Evolutionary conservation across 2,329 filamentous ascomycete genomes (phyloP).

Genomic region (Alternaria brassicae): DNA sequence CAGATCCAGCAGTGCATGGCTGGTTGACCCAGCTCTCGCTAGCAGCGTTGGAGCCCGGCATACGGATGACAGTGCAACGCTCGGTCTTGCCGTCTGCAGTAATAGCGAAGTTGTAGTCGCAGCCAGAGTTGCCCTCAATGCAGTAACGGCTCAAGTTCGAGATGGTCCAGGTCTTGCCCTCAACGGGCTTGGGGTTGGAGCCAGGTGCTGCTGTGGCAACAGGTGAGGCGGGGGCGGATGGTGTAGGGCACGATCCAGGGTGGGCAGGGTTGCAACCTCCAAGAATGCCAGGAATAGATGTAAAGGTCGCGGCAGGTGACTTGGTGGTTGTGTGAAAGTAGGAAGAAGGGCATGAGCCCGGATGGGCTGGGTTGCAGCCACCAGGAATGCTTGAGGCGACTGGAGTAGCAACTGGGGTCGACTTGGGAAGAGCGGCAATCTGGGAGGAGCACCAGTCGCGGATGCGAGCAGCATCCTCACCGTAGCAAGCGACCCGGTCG

Average conservation of each 20-base stretch:
- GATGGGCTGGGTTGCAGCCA: constrained; percentile 12
- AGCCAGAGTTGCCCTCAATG: constrained; percentile 20
- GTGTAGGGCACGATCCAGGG: constrained; percentile 1
- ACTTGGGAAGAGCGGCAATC: constrained; percentile 12
- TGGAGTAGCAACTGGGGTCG: constrained; percentile 7
- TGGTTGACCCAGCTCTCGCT: constrained; percentile 22
- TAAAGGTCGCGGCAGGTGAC: neutral
- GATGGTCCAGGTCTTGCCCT: constrained; percentile 24
- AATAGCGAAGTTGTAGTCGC: constrained; percentile 28
- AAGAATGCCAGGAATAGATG: constrained; percentile 1
- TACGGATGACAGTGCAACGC: constrained; percentile 23
- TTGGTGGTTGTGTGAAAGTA: constrained; percentile 14
- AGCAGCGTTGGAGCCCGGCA: constrained; percentile 22
- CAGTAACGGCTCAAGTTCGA: constrained; percentile 22
- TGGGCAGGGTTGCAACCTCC: constrained; percentile 13
- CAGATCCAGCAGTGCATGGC: constrained; percentile 16
- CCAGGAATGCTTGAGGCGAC: constrained; percentile 3
- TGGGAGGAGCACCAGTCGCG: constrained; percentile 20
- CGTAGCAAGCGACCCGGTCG: constrained; percentile 12
- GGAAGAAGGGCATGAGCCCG: neutral
- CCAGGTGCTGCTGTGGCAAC: neutral
- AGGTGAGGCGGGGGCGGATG: neutral
- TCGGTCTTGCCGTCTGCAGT: constrained; percentile 19
- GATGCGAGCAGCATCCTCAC: constrained; percentile 17
- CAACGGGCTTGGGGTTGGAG: constrained; percentile 13